phyloP scores from a whole-genome alignment of 2,329 filamentous ascomycete species.

The Ceratocystis ficicola region DNA sequence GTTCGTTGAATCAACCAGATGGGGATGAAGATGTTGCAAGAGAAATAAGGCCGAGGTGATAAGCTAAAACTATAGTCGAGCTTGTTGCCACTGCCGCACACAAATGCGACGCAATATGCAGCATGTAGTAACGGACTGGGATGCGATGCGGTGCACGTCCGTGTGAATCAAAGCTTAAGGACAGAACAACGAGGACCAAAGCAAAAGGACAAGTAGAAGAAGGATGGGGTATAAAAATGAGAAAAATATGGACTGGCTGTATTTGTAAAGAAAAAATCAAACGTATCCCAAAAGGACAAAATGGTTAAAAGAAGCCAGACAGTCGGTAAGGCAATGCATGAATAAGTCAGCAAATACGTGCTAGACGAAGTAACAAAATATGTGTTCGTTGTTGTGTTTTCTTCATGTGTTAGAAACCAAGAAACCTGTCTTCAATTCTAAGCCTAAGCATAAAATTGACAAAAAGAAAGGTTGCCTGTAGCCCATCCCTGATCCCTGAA shows the following conservation, averaged over 20 bases:
- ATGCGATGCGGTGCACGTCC: conserved; percentile 8
- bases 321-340: conserved; percentile 3
- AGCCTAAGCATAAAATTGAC: not conserved
- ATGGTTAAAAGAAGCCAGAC: conserved; percentile 4
- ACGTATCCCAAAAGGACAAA: not conserved
- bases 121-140: not conserved
- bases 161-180: not conserved
- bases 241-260: not conserved
- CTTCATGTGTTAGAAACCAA: not conserved
- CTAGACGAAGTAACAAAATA: not conserved
- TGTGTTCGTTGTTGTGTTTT: conserved; percentile 6
- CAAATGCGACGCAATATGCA: conserved; percentile 5
- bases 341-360: not conserved
- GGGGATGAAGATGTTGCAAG: not conserved
- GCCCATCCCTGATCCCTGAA: not conserved
- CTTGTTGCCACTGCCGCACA: not conserved
- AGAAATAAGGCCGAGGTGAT: not conserved
- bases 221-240: not conserved
- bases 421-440: conserved; percentile 12
- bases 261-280: not conserved
- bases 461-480: not conserved
- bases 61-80: not conserved
- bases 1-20: not conserved
- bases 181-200: not conserved
- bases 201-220: conserved; percentile 2